Conservation (phyloP, 345 rosid genomes). For the Rhodomyrtus tomentosa region DNA sequence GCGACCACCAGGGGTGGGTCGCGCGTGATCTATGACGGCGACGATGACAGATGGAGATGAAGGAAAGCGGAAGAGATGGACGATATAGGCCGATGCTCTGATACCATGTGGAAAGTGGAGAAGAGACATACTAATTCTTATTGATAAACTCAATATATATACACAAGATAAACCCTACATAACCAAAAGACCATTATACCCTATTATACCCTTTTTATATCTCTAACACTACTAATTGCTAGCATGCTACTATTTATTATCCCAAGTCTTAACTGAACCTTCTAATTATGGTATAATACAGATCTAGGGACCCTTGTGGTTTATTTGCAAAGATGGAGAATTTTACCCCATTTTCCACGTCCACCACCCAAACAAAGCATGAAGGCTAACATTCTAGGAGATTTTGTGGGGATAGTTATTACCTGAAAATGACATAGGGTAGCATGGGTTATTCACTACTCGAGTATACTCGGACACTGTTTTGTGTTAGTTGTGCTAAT, state of each 20-base stretch:
- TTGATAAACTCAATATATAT: too few relatives aligned
- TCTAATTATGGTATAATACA: background rate
- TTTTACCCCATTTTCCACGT: background rate
- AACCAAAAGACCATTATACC: too few relatives aligned
- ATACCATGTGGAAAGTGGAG: too few relatives aligned
- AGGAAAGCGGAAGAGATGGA: too few relatives aligned
- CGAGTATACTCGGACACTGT: background rate
- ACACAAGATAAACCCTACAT: too few relatives aligned
- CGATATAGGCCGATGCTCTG: too few relatives aligned
- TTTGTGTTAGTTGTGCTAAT: background rate
- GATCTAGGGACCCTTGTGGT: background rate
- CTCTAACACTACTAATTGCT: background rate
- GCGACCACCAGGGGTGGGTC: too few relatives aligned
- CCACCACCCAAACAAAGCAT: background rate
- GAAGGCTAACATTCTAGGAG: background rate
- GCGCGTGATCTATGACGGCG: too few relatives aligned
- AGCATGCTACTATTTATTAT: background rate
- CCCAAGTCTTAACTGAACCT: background rate
- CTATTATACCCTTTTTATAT: too few relatives aligned
- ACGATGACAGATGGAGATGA: too few relatives aligned
- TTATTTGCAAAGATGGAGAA: background rate
- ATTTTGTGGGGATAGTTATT: background rate
- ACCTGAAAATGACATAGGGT: background rate
- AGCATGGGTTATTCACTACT: background rate
- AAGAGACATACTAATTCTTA: too few relatives aligned